Evolutionary conservation across 257 asterid species (phyloP), one percentile per base, ranked within the genome.

Genomic region (Solanum microdontum): DNA sequence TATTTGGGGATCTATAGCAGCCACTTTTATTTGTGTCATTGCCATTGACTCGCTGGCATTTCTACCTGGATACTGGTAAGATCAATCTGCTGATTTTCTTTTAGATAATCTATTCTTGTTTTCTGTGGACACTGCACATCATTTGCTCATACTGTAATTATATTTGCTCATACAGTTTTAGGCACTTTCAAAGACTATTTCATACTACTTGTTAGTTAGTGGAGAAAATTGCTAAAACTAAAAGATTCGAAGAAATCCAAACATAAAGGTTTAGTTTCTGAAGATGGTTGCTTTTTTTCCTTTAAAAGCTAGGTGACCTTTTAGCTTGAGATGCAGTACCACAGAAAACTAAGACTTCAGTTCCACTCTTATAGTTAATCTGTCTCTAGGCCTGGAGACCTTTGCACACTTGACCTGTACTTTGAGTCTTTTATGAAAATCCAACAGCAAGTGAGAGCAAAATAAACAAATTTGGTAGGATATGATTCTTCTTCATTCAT

Each of bases 61-160:
- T 85, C 90, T 97, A 69, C 97, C 98, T 21, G 99, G 99, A 79
- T 97, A 93, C 92, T 94, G 99, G 99, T 97, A 92, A 92, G 90
- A 39, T 77, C 84, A 51, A 86, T 85, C 83, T 17, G 32, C 58
- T 82, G 28, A 28, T 88, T 36, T 60, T 37, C 77, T 48, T 51
- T 7, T 58, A 74, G 37, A 13, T 37, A 30, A 68, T 66, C 9
- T 34, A 33, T 28, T 51, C 28, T 9, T 80, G n/a, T 73, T 68
- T 28, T 48, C 28, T 32, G 24, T 84, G 23, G 30, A 32, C 66
- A 68, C 37, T 21, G 21, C 60, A 23, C 26, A 17, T 34, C 34
- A 21, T 84, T 64, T 33, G 62, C 60, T 62, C 69, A 17, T 19
- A 36, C 24, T 34, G 48, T 84, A 33, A 36, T 84, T 32, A n/a